Conservation (phyloP, 148 eudicot species). For the Heliamphora exappendiculata region DNA sequence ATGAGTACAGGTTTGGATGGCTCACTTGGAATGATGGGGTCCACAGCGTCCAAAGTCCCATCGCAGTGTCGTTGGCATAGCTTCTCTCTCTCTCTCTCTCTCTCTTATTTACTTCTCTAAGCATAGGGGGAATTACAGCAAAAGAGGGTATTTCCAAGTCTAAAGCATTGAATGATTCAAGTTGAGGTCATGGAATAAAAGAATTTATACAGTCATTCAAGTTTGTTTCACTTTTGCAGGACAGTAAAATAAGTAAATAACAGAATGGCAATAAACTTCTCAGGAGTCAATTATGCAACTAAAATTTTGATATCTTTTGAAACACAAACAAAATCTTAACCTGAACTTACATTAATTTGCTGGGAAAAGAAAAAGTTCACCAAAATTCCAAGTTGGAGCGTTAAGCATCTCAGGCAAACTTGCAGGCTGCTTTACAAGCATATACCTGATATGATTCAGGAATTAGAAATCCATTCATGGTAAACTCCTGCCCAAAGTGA, state of each 20-base stretch:
- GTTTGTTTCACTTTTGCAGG: not conserved
- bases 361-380: not conserved
- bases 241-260: too few species aligned
- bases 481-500: too few species aligned
- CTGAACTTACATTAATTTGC: not conserved
- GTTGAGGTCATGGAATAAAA: not conserved
- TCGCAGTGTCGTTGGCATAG: slow-evolving; percentile 42
- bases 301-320: too few species aligned
- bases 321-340: too few species aligned
- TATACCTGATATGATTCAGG: too few species aligned
- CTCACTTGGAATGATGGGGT: slow-evolving; percentile 56
- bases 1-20: slow-evolving; percentile 57
- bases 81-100: not conserved
- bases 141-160: not conserved
- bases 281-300: too few species aligned
- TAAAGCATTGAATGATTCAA: not conserved
- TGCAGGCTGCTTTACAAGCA: too few species aligned
- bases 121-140: not conserved
- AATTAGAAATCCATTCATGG: too few species aligned
- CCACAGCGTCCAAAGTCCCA: slow-evolving; percentile 63
- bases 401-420: too few species aligned
- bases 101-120: not conserved
- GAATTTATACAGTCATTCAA: not conserved
- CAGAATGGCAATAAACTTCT: too few species aligned
- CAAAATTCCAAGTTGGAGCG: too few species aligned